Percentiles rank a stretch among this genome's conserved stretches.
Evolutionary conservation across 179 eudicot species (phyloP).

Genomic region (Carnegiea gigantea): DNA sequence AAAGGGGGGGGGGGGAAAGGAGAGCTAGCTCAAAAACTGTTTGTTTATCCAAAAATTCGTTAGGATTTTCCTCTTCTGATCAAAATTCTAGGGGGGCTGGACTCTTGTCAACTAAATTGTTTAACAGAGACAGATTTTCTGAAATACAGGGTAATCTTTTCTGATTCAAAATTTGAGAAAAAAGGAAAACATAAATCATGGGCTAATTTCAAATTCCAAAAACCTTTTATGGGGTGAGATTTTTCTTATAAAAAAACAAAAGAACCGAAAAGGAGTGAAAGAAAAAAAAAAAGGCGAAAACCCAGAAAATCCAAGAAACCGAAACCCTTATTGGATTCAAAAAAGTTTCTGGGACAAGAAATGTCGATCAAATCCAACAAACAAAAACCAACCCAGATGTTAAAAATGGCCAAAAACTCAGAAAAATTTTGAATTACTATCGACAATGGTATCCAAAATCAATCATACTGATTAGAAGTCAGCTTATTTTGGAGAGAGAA

Average conservation of each 20-base stretch:
- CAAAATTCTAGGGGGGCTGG: neutral
- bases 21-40: neutral
- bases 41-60: neutral
- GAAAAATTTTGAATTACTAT: neutral
- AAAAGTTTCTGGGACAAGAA: neutral
- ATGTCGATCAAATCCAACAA: neutral
- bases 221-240: neutral
- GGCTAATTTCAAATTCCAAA: neutral
- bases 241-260: no score
- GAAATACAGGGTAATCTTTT: slow-evolving; percentile 3
- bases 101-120: neutral
- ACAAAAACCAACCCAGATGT: slow-evolving; percentile 10
- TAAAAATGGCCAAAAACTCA: slow-evolving; percentile 5
- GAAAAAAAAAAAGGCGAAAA: neutral
- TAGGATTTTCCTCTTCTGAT: neutral
- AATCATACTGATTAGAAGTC: slow-evolving; percentile 18
- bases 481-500: slow-evolving; percentile 17
- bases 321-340: neutral
- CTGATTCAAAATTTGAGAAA: neutral
- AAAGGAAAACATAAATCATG: neutral
- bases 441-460: neutral
- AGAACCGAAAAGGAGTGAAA: no score
- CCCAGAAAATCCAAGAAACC: slow-evolving; percentile 24
- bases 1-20: no score
- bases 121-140: neutral